phyloP scores from a whole-genome alignment of 1,284 basidiomycete species.

The Neolentinus lepideus region DNA sequence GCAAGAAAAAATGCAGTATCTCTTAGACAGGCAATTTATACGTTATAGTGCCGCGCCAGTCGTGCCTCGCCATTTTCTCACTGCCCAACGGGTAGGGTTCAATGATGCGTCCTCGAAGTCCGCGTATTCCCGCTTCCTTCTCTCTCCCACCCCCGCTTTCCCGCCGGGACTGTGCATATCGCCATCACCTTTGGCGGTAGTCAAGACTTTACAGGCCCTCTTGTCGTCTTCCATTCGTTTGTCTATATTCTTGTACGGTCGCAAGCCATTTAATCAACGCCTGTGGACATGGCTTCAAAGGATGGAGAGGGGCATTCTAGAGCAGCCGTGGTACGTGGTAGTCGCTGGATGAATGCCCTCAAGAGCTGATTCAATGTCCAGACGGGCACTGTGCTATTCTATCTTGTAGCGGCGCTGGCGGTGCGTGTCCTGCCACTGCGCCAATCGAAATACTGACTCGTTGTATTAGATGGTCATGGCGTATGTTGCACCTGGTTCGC shows the following conservation, averaged over 20 bases:
- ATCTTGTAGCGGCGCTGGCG: slow-evolving; percentile 74
- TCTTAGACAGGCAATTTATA: too few species aligned
- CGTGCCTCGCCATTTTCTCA: too few species aligned
- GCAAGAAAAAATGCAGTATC: too few species aligned
- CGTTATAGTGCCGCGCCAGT: too few species aligned
- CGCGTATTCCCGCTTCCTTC: too few species aligned
- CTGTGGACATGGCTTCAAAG: not conserved
- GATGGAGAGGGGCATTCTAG: not conserved
- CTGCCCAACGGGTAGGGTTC: too few species aligned
- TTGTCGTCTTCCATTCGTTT: not conserved
- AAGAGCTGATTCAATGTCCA: slow-evolving; percentile 16
- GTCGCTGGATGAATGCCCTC: not conserved
- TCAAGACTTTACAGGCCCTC: too few species aligned
- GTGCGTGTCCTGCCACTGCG: slow-evolving; percentile 37
- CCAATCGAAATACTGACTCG: slow-evolving; percentile 13
- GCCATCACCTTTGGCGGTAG: too few species aligned
- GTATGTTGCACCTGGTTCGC: slow-evolving; percentile 29
- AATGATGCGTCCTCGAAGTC: too few species aligned
- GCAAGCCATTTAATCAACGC: too few species aligned
- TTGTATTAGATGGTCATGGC: slow-evolving; percentile 71
- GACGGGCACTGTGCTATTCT: slow-evolving; percentile 67
- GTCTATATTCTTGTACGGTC: not conserved
- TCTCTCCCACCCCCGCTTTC: too few species aligned
- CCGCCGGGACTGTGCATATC: too few species aligned
- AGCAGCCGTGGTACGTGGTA: not conserved